These are phyloP conservation scores for Oryza punctata DNA, from an alignment of 176 grass and related monocot genomes.

Conservation along the genomic window DNA sequence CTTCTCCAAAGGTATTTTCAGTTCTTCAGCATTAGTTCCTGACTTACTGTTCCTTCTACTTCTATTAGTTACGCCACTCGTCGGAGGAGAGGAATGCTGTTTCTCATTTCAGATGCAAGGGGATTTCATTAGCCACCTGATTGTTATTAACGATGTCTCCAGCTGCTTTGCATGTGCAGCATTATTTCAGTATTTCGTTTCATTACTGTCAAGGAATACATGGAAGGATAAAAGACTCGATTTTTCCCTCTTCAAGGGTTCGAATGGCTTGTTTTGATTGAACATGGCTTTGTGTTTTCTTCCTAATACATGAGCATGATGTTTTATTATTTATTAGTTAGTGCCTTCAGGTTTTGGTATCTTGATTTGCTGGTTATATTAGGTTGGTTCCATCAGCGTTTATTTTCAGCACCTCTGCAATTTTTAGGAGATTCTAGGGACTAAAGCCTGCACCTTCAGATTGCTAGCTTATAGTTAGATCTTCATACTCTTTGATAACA, in stretches of 20 bases:
- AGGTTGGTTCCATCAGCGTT: neutral
- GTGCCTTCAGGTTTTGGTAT: neutral
- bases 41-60: neutral
- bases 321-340: neutral
- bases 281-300: neutral
- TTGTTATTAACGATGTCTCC: neutral
- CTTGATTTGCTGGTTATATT: neutral
- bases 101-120: neutral
- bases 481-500: neutral
- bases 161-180: neutral
- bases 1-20: neutral
- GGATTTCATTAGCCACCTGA: neutral
- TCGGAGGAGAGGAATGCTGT: neutral
- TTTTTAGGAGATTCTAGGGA: neutral
- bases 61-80: neutral
- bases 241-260: neutral
- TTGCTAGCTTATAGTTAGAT: neutral
- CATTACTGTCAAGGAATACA: neutral
- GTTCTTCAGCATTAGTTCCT: neutral
- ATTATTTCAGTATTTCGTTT: neutral
- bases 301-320: neutral
- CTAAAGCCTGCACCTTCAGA: constrained; percentile 6
- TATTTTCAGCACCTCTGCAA: neutral
- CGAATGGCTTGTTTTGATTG: neutral
- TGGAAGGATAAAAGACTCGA: neutral